phyloP scores from a whole-genome alignment of 2,329 filamentous ascomycete species.

The Fusarium marasasianum region DNA sequence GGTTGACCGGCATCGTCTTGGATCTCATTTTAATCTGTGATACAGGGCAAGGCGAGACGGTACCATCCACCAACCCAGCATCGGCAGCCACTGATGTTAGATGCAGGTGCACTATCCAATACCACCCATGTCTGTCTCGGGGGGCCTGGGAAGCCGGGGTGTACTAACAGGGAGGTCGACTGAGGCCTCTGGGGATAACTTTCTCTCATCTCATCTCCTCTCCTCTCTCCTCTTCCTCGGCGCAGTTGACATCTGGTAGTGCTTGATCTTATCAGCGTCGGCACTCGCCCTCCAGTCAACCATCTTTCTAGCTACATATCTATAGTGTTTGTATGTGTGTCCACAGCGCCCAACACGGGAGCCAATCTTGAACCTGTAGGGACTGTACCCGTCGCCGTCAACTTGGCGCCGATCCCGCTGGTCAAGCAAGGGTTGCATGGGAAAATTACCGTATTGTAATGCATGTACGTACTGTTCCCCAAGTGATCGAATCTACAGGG shows the following conservation, averaged over 20 bases:
- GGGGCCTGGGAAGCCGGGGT: neutral
- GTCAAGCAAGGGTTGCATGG: slow-evolving; percentile 17
- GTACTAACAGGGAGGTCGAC: neutral
- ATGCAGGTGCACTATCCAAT: slow-evolving; percentile 1
- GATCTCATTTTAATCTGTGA: neutral
- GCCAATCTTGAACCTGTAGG: slow-evolving; percentile 21
- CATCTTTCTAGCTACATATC: neutral
- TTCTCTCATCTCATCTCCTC: neutral
- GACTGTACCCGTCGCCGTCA: slow-evolving; percentile 20
- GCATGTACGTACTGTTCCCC: neutral
- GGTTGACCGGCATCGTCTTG: neutral
- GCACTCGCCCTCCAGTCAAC: slow-evolving; percentile 1
- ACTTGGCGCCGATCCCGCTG: slow-evolving; percentile 36
- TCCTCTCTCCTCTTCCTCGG: neutral
- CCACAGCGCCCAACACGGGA: slow-evolving; percentile 22
- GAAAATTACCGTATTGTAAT: neutral
- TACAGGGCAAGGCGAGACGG: neutral
- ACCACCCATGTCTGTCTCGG: neutral
- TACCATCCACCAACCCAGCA: neutral
- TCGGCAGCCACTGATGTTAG: slow-evolving; percentile 14
- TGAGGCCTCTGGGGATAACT: neutral
- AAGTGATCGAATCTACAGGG: slow-evolving; percentile 17
- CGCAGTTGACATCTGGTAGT: neutral
- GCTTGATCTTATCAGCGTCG: slow-evolving; percentile 20
- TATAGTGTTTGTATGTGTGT: neutral